These are phyloP conservation scores for Prunus yedoensis DNA, from an alignment of 331 rosid species.

Conservation along the genomic window DNA sequence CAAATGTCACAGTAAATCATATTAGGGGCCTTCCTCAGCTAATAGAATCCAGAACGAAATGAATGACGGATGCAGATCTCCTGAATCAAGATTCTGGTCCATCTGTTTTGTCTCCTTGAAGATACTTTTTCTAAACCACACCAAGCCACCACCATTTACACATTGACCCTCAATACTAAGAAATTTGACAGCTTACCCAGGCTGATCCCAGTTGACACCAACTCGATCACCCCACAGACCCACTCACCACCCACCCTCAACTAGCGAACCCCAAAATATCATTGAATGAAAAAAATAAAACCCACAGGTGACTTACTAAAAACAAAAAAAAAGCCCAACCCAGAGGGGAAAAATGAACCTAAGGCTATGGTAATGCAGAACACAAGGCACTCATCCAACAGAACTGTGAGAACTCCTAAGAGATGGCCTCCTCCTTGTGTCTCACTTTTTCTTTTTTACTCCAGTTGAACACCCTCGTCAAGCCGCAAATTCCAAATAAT, in stretches of 20 bases:
- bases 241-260: neutral
- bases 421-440: slow-evolving; percentile 2
- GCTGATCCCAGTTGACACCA: slow-evolving; percentile 27
- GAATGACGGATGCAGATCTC: slow-evolving; percentile 85
- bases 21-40: slow-evolving; percentile 85
- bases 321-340: slow-evolving; percentile 14
- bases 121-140: slow-evolving; percentile 44
- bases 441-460: slow-evolving; percentile 13
- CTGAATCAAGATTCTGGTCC: slow-evolving; percentile 69
- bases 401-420: slow-evolving; percentile 19
- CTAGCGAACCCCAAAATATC: slow-evolving; percentile 8
- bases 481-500: slow-evolving; percentile 27
- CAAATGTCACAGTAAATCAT: slow-evolving; percentile 85
- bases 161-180: slow-evolving; percentile 36
- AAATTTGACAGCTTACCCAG: slow-evolving; percentile 38
- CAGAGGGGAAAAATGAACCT: slow-evolving; percentile 9
- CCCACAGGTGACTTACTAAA: slow-evolving; percentile 13
- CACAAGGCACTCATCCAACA: slow-evolving; percentile 3
- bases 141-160: slow-evolving; percentile 49
- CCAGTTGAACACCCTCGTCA: slow-evolving; percentile 21
- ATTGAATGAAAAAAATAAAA: slow-evolving; percentile 5
- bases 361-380: slow-evolving; percentile 8
- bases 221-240: slow-evolving; percentile 16
- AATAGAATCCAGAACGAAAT: slow-evolving; percentile 88
- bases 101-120: slow-evolving; percentile 65